phyloP scores from a whole-genome alignment of 2,329 filamentous ascomycete species.

The Cryphonectria nitschkei region DNA sequence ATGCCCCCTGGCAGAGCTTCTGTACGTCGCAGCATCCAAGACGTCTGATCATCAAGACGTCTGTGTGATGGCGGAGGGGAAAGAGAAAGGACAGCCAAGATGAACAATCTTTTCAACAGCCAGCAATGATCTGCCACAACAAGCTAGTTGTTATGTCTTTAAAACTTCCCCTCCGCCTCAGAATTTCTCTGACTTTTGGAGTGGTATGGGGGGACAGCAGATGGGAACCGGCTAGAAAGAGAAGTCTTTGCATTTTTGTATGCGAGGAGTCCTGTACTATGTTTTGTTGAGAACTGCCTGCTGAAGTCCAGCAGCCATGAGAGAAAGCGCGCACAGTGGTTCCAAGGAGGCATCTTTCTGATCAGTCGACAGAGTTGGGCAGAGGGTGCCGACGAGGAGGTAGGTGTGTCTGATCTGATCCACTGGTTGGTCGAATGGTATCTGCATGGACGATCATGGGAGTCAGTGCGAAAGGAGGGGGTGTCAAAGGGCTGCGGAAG shows the following conservation, averaged over 20 bases:
- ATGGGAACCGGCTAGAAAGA: constrained; percentile 7
- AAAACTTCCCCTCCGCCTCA: constrained; percentile 11
- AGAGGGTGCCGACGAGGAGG: neutral
- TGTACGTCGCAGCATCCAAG: constrained; percentile 3
- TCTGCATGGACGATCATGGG: constrained; percentile 11
- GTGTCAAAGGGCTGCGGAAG: neutral
- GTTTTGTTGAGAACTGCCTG: neutral
- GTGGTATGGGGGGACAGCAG: constrained; percentile 10
- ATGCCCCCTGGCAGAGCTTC: neutral
- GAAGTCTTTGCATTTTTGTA: constrained; percentile 16
- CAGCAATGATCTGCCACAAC: neutral
- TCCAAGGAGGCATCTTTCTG: neutral
- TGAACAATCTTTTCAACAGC: neutral
- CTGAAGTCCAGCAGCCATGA: neutral
- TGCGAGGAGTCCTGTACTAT: constrained; percentile 25
- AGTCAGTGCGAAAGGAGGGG: neutral
- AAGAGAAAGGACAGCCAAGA: neutral
- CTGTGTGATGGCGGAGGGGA: neutral
- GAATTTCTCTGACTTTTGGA: constrained; percentile 20
- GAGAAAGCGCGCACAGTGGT: constrained; percentile 7
- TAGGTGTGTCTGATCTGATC: neutral
- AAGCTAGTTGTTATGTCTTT: neutral
- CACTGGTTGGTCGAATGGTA: neutral
- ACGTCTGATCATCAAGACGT: neutral
- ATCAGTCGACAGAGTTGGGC: neutral